Evolutionary conservation across 2,329 filamentous ascomycete genomes (phyloP), one percentile per base, ranked within the genome.

Genomic region (Sporothrix protearum): DNA sequence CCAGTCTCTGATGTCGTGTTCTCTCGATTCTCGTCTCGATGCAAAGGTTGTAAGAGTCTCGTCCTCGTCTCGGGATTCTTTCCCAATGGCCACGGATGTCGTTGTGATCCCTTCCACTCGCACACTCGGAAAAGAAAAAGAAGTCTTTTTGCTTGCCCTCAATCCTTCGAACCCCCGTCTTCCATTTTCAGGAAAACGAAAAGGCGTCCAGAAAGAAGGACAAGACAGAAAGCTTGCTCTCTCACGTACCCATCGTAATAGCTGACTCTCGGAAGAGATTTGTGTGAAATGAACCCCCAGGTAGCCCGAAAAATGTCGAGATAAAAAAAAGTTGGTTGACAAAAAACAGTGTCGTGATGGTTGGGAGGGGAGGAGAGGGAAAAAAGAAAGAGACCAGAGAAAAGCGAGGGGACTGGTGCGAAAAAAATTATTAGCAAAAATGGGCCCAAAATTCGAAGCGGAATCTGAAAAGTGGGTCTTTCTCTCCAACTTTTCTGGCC

Each of bases 211-310:
- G 45, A 51, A 10, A 14, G 14, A 30, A 49, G 36, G 22, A 57
- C 47, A 59, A 51, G 8, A 8, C 2, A 25, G 57, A 67, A 8
- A 22, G 59, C 55, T 70, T 69, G 53, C 71, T 75, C 76, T 78
- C 77, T 80, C 85, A 86, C 86, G 83, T 88, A 88, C 86, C 86
- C 86, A 88, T 88, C 83, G 83, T 87, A 84, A 82, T 84, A 82
- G 85, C 78, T 80, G 80, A 79, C 80, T 80, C 68, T 71, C 42
- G 59, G 57, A 61, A 69, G 45, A 71, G 69, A 68, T 69, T 64
- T 69, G 36, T 55, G 61, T 71, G 47, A 53, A 53, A 70, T 70
- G 67, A 70, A 42, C 72, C 74, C 74, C 70, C 71, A 16, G 68
- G 45, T 63, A 66, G 25, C 70, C 73, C 25, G 67, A 69, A 71